phyloP scores from a whole-genome alignment of 2,329 filamentous ascomycete species.

The Colletotrichum sojae region DNA sequence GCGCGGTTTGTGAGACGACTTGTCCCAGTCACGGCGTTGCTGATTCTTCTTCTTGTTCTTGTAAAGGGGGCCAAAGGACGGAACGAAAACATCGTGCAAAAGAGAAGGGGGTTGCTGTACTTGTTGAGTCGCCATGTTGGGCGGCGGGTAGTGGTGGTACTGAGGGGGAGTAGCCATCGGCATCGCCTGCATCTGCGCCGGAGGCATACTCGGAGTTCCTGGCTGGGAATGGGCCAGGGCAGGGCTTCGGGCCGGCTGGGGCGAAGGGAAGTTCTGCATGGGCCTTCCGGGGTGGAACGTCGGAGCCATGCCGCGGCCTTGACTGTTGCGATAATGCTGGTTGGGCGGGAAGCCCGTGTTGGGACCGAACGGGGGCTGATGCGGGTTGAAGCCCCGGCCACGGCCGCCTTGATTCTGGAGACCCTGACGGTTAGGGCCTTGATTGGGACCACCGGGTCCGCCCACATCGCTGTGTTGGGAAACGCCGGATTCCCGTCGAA shows the following conservation, averaged over 20 bases:
- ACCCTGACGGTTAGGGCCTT: conserved; percentile 71
- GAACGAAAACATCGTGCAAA: conserved; percentile 48
- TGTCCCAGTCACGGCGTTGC: conserved; percentile 62
- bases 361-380: conserved; percentile 58
- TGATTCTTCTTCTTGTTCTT: conserved; percentile 62
- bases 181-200: conserved; percentile 70
- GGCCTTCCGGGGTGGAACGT: conserved; percentile 56
- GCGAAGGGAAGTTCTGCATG: conserved; percentile 69
- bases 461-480: conserved; percentile 71
- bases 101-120: conserved; percentile 65
- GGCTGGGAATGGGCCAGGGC: conserved; percentile 76
- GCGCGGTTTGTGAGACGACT: conserved; percentile 57
- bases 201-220: conserved; percentile 77
- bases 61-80: conserved; percentile 45
- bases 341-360: conserved; percentile 61
- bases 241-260: conserved; percentile 76
- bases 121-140: conserved; percentile 70
- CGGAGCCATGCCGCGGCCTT: conserved; percentile 65
- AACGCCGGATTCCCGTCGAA: conserved; percentile 80
- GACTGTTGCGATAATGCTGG: conserved; percentile 59
- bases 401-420: conserved; percentile 64
- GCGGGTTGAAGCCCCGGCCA: conserved; percentile 65
- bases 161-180: conserved; percentile 75
- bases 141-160: conserved; percentile 73
- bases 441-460: conserved; percentile 71